Percentiles rank a stretch among this genome's conserved stretches.
Conservation (phyloP, 805 yeast genomes). For the Komagataella populi region DNA sequence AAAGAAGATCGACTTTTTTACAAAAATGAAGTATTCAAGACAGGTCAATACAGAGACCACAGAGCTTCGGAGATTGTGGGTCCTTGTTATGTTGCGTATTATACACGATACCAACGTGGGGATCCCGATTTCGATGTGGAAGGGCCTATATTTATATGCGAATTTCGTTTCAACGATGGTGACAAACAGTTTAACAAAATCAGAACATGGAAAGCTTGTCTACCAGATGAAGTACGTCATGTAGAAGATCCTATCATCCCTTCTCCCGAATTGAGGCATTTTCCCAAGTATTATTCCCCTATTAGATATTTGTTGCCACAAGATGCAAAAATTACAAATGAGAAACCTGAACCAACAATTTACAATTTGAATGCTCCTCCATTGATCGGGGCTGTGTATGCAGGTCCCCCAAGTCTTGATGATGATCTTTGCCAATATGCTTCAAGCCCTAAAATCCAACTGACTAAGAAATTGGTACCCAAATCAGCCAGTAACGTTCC, state of each 20-base stretch:
- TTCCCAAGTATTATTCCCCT: conserved; percentile 76
- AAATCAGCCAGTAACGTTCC: neutral
- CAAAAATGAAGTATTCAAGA: conserved; percentile 90
- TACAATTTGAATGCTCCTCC: conserved; percentile 89
- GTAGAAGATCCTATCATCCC: conserved; percentile 71
- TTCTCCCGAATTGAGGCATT: conserved; percentile 44
- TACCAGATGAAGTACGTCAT: conserved; percentile 92
- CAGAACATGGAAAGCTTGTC: conserved; percentile 96
- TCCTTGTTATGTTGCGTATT: conserved; percentile 88
- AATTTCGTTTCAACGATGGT: conserved; percentile 82
- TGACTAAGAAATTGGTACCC: neutral
- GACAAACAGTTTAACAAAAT: conserved; percentile 88
- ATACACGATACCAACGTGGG: conserved; percentile 90
- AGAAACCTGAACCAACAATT: conserved; percentile 69
- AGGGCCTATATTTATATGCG: conserved; percentile 86
- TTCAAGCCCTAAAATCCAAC: neutral
- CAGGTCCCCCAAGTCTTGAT: conserved; percentile 57
- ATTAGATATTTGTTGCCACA: conserved; percentile 64
- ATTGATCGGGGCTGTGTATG: conserved; percentile 80
- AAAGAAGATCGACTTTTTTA: conserved; percentile 79
- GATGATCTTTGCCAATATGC: conserved; percentile 77
- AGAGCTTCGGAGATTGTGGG: conserved; percentile 79
- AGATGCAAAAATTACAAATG: conserved; percentile 58
- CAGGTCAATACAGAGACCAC: conserved; percentile 95
- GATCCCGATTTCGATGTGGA: conserved; percentile 75